Evolutionary conservation across 192 early-diverging fungal species (phyloP).

Genomic region (Radiomyces spectabilis): DNA sequence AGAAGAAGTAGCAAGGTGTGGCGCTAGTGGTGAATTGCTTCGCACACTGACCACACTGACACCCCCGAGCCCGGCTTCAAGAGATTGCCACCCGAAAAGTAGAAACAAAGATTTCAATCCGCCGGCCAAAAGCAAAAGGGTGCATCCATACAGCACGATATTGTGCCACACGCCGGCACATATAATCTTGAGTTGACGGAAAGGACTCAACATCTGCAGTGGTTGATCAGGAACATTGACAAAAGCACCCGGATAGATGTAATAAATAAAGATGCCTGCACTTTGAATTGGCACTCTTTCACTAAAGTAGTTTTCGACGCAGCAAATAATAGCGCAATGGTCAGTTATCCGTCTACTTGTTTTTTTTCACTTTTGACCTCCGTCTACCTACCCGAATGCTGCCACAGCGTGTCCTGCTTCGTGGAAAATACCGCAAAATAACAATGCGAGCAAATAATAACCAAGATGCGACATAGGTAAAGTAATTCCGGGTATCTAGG

Average conservation of each 20-base stretch:
- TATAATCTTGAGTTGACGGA: slow-evolving; percentile 47
- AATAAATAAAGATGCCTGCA: slow-evolving; percentile 58
- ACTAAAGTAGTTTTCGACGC: slow-evolving; percentile 23
- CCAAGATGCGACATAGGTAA: slow-evolving; percentile 57
- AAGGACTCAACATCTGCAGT: slow-evolving; percentile 33
- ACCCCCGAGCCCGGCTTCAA: slow-evolving; percentile 41
- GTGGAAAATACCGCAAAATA: slow-evolving; percentile 59
- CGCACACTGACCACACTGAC: slow-evolving; percentile 53
- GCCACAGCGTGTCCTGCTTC: slow-evolving; percentile 73
- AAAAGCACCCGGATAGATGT: slow-evolving; percentile 75
- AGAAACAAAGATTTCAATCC: slow-evolving; percentile 33
- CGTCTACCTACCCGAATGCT: slow-evolving; percentile 44
- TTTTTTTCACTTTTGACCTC: background rate
- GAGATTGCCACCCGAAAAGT: slow-evolving; percentile 42
- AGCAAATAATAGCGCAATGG: background rate
- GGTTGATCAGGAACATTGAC: slow-evolving; percentile 48
- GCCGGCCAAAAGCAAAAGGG: slow-evolving; percentile 29
- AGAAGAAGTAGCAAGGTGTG: slow-evolving; percentile 31
- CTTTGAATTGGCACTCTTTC: slow-evolving; percentile 50
- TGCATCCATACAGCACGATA: slow-evolving; percentile 37
- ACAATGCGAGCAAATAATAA: slow-evolving; percentile 57
- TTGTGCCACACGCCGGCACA: slow-evolving; percentile 80
- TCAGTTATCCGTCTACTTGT: background rate
- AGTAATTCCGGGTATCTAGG: slow-evolving; percentile 70
- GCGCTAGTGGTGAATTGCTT: slow-evolving; percentile 36